Evolutionary conservation across 257 asterid genomes (phyloP), one percentile per base, ranked within the genome.

Genomic region (Osmanthus fragrans): DNA sequence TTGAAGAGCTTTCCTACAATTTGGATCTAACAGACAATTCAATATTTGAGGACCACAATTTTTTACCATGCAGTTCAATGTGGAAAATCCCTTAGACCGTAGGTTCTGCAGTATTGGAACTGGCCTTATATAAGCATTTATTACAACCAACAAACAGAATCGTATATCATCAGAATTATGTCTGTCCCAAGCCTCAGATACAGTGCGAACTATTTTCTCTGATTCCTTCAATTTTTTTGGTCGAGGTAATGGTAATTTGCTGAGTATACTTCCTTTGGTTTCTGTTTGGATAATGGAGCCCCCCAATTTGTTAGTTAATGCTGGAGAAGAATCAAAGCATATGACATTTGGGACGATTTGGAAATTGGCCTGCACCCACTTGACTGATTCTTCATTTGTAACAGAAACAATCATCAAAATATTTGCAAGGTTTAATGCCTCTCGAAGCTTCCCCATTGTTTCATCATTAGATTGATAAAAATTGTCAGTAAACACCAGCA

Each of bases 21-120:
- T 89, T 16, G 92, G 92, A 66, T 95, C 99, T 79, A 92, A 63
- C 45, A 95, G 86, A 78, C 99, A 95, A 76, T 90, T 89, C 71
- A 95, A 73, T 85, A 95, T 88, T 39, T 92, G 98, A 21, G 96
- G 90, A n/a, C 93, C 97, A 39, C 98, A 94, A 47, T 90, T 92
- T 27, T 79, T 86, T 45, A 86, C 87, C 99, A 92, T 92, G 87
- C 98, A 90, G 81, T 79, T 89, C 85, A 92, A 76, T 47, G 98
- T 90, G 66, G 96, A 84, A 9, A 95, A 88, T 40, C 99, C 98
- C 81, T 92, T 95, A 32, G 98, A 95, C 80, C 99, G 84, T 33
- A 95, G 85, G 79, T 92, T 95, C 87, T 95, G 71, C 70, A 94
- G 84, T 4, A 79, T 70, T 15, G 95, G 85, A 76, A 95, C 96